These are phyloP conservation scores for Zea luxurians DNA, from an alignment of 176 grass and related monocot genomes.

Conservation along the genomic window DNA sequence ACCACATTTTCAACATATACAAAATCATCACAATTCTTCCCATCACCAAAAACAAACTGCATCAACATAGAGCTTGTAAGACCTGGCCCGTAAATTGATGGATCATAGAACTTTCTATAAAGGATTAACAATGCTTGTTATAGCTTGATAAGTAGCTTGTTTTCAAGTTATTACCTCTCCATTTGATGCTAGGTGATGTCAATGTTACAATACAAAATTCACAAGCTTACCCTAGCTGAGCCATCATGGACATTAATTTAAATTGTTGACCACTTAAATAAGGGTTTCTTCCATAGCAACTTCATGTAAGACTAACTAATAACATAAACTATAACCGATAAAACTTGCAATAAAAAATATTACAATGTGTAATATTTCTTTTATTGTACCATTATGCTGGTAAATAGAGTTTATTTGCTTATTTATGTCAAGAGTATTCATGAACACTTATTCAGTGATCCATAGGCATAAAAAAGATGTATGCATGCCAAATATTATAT, in stretches of 20 bases:
- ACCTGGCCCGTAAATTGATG: background rate
- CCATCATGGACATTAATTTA: background rate
- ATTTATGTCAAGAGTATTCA: background rate
- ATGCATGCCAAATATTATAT: background rate
- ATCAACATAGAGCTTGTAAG: background rate
- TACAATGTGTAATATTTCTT: background rate
- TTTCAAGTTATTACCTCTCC: background rate
- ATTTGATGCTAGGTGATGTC: background rate
- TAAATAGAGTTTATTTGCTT: background rate
- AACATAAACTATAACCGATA: background rate
- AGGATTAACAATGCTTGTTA: background rate
- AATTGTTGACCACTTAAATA: background rate
- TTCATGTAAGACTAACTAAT: background rate
- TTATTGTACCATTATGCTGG: background rate
- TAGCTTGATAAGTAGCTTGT: background rate
- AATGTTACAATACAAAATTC: background rate
- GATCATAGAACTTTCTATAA: background rate
- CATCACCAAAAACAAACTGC: slow-evolving; percentile 69
- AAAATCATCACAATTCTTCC: slow-evolving; percentile 75
- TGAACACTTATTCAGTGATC: background rate
- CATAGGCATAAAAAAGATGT: background rate
- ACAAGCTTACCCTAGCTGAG: background rate
- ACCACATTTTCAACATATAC: slow-evolving; percentile 88
- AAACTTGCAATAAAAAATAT: background rate
- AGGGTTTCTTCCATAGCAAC: background rate